Evolutionary conservation across 1,284 basidiomycete genomes (phyloP).

Genomic region (Heterobasidion annosum): DNA sequence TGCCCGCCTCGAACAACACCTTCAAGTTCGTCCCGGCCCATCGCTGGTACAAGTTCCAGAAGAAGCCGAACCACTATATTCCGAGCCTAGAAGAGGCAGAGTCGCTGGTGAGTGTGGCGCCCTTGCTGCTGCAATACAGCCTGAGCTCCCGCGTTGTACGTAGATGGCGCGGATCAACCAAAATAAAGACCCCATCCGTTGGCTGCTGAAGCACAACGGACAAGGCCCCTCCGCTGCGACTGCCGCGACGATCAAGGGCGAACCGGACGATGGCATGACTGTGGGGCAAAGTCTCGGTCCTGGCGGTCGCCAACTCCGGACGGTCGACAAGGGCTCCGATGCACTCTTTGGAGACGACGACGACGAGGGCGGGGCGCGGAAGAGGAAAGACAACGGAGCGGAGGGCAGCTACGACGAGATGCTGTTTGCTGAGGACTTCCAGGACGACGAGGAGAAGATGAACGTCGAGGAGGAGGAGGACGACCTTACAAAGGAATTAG

Average conservation of each 20-base stretch:
- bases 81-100: slow-evolving; percentile 67
- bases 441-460: slow-evolving; percentile 80
- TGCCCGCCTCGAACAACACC: slow-evolving; percentile 64
- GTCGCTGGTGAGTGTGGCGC: slow-evolving; percentile 43
- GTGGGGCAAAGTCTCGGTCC: slow-evolving; percentile 51
- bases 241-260: slow-evolving; percentile 56
- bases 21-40: slow-evolving; percentile 84
- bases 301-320: slow-evolving; percentile 50
- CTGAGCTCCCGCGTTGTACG: neutral
- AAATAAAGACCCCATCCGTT: slow-evolving; percentile 65
- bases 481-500: slow-evolving; percentile 79
- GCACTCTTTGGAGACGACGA: slow-evolving; percentile 59
- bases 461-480: slow-evolving; percentile 66
- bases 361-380: slow-evolving; percentile 50
- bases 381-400: slow-evolving; percentile 18
- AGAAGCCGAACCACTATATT: slow-evolving; percentile 65
- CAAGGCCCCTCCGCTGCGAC: slow-evolving; percentile 50
- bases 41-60: slow-evolving; percentile 87
- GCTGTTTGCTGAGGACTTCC: slow-evolving; percentile 79
- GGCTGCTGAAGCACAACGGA: slow-evolving; percentile 53
- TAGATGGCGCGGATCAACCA: slow-evolving; percentile 47
- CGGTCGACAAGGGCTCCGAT: slow-evolving; percentile 51
- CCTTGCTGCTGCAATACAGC: slow-evolving; percentile 16
- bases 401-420: slow-evolving; percentile 72
- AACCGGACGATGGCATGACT: slow-evolving; percentile 33